These are phyloP conservation scores for Panaeolus papilionaceus DNA, from an alignment of 768 basidiomycete species.

Conservation along the genomic window DNA sequence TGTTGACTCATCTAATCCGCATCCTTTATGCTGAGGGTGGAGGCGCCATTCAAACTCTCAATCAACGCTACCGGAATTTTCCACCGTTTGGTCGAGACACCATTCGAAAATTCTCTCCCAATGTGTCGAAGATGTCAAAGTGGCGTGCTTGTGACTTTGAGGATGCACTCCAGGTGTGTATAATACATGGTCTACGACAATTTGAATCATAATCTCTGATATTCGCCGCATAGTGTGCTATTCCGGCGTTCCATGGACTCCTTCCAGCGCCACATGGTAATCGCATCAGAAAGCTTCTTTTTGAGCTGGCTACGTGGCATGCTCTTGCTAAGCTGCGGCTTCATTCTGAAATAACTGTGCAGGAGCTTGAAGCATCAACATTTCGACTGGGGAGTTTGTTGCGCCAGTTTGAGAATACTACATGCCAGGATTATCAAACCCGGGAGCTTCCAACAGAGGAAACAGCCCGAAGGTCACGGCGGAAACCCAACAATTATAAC, in stretches of 20 bases:
- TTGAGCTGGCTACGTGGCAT: slow-evolving; percentile 37
- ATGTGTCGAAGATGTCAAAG: slow-evolving; percentile 37
- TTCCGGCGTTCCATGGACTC: slow-evolving; percentile 23
- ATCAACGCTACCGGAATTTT: slow-evolving; percentile 19
- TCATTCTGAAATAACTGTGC: slow-evolving; percentile 27
- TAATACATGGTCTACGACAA: neutral
- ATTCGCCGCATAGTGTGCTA: slow-evolving; percentile 27
- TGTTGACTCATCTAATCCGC: slow-evolving; percentile 40
- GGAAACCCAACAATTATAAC: slow-evolving; percentile 15
- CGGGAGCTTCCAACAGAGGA: slow-evolving; percentile 36
- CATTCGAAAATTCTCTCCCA: slow-evolving; percentile 36
- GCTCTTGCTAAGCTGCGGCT: slow-evolving; percentile 35
- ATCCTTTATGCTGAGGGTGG: slow-evolving; percentile 30
- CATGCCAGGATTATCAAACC: slow-evolving; percentile 31
- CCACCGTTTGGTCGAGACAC: slow-evolving; percentile 32
- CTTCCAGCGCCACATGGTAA: slow-evolving; percentile 17
- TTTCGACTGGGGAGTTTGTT: slow-evolving; percentile 27
- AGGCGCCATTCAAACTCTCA: neutral
- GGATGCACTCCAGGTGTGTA: slow-evolving; percentile 41
- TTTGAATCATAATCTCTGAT: neutral
- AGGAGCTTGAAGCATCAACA: slow-evolving; percentile 23
- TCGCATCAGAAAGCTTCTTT: slow-evolving; percentile 32
- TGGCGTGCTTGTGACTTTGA: slow-evolving; percentile 41
- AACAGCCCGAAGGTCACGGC: slow-evolving; percentile 24
- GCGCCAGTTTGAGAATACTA: slow-evolving; percentile 27